Evolutionary conservation across 371 early-diverging fungal species (phyloP), one percentile per base, ranked within the genome.

Genomic region (Thermomucor indicae-seudaticae): DNA sequence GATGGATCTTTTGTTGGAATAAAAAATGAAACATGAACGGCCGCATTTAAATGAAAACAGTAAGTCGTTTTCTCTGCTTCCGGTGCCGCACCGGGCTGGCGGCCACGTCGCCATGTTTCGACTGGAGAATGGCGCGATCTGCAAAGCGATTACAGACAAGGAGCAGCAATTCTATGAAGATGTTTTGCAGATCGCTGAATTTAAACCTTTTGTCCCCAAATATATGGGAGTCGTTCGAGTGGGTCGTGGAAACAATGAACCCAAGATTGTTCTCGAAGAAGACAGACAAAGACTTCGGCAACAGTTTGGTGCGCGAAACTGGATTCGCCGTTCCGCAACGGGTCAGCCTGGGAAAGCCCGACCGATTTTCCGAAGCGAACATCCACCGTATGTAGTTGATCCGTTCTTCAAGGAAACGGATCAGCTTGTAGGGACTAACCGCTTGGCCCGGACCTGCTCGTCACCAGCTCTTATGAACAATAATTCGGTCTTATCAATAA

Each of bases 101-200:
- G 70, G 70, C 1, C 70, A 70, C 53, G 61, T 65, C 17, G 58
- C 63, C 23, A 55, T 70, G 38, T 70, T 70, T 47, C 58, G 70
- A 7, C 55, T 65, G 19, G 51, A 55, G 22, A 63, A 63, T 42
- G 52, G 61, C 22, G 60, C 63, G 16, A 65, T 70, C 14, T 65
- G 65, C 25, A 70, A 70, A 41, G 61, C 64, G 6, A 60, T 60
- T 27, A 40, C 53, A 11, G 46, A 42, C 27, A 51, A 46, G 25
- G 64, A 67, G 41, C 57, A 49, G 30, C 42, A 56, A 22, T 56
- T 67, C 24, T 67, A 67, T 23, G 55, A 53, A 24, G 47, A 60
- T 19, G 30, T 67, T n/a, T 57, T 55, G 17, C 46, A 46, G 20
- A 53, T 54, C 11, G 49, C 63, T 7, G 51, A 55, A 16, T 37